Evolutionary conservation across 345 rosid genomes (phyloP), one percentile per base, ranked within the genome.

Genomic region (Euphorbia pulcherrima): DNA sequence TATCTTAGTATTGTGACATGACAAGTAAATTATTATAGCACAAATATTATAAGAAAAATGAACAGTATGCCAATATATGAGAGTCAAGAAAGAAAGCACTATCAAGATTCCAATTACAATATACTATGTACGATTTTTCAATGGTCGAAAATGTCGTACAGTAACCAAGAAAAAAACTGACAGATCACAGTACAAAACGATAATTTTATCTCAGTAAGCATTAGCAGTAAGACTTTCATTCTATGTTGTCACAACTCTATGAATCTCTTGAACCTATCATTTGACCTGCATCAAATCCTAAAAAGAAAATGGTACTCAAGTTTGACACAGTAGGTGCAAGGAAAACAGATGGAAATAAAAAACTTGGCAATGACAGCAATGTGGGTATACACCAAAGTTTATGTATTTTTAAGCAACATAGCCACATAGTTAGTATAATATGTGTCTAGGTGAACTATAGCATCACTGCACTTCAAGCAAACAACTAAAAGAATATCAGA

Each of bases 1-100:
- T 18, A 54, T 37, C 37, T 60, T 33, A 44, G 53, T 55, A 58
- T n/a, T 59, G 39, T 40, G 20, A 55, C n/a, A n/a, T n/a, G n/a
- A n/a, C 65, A 57, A 10, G 10, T 3, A 41, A 27, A 64, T 30
- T 60, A 54, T 53, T 48, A 50, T 62, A 65, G 55, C n/a, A 35
- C 4, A 11, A 33, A 11, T 30, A 55, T 55, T 54, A 29, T 35
- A 33, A 35, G 47, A 48, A 65, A 62, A 50, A n/a, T 33, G 51
- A 60, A 47, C 41, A 33, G 47, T 40, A 35, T 12, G 48, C 63
- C 39, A 60, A 1, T n/a, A n/a, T 18, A 60, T 48, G 39, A 28
- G 20, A 41, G 24, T 60, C 7, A 62, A 17, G 39, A 26, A 68
- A 62, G 20, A 23, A 50, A 48, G 50, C 37, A 44, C n/a, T 9